These are phyloP conservation scores for Phytophthora ramorum DNA, from an alignment of 352 stramenopile genomes.

Conservation along the genomic window DNA sequence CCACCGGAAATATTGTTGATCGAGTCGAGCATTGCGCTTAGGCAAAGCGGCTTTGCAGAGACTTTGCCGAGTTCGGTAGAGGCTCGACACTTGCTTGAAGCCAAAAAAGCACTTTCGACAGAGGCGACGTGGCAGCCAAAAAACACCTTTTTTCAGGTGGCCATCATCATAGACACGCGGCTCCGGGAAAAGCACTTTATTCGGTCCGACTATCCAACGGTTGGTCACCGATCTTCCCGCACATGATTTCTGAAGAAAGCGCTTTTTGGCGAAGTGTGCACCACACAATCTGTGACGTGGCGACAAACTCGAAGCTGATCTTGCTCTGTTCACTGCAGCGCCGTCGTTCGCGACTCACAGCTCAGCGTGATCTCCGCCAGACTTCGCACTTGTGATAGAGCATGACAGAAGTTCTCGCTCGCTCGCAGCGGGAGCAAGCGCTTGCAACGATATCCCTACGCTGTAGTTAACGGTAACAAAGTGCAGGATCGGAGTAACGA, in stretches of 20 bases:
- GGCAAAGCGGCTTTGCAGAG: neutral
- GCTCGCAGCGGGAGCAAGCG: too few relatives aligned
- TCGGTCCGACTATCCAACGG: neutral
- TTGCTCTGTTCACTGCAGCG: too few relatives aligned
- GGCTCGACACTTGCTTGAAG: neutral
- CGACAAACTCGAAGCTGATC: neutral
- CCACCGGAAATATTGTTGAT: neutral
- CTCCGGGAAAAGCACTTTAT: neutral
- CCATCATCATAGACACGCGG: neutral
- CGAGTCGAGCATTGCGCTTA: neutral
- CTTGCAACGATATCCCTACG: too few relatives aligned
- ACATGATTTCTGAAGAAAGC: too few relatives aligned
- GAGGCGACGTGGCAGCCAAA: neutral
- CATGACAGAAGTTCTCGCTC: too few relatives aligned
- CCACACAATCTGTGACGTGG: neutral
- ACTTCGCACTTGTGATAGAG: too few relatives aligned
- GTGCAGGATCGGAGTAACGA: too few relatives aligned
- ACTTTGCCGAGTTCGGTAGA: neutral
- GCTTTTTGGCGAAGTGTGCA: neutral
- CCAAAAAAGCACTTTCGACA: conserved; percentile 2
- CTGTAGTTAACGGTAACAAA: too few relatives aligned
- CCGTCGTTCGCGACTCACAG: too few relatives aligned
- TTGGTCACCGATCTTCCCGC: neutral
- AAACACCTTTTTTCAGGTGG: neutral
- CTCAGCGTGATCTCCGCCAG: too few relatives aligned